Evolutionary conservation across 441 rosid species (phyloP), one percentile per base, ranked within the genome.

Genomic region (Populus trichocarpa): DNA sequence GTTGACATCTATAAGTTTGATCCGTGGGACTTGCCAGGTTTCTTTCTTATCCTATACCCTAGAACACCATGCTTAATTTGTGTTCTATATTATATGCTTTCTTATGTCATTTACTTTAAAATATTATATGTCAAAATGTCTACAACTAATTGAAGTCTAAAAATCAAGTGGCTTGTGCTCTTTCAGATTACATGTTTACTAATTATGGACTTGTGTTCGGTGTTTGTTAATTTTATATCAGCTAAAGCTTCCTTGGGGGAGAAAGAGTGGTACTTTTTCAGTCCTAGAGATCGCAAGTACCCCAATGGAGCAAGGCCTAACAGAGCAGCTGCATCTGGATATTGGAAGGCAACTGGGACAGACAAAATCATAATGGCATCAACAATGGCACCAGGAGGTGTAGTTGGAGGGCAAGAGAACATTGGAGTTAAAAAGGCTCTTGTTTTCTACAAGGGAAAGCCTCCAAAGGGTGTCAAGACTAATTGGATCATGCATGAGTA

Each of bases 401-500:
- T 86, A 0, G 79, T 63, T 11, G 81, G 69, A 14, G 83, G 70
- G 50, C 84, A 86, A 18, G 93, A 86, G 76, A 93, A 87, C 82
- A 84, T 93, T 83, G 99, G 99, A 69, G 93, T 95, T 2, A 95
- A 95, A 84, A 95, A 95, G 80, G 99, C 98, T 53, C 94, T 95
- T 30, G 99, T 95, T 32, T 95, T 95, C 81, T 95, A 95, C 86
- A 83, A 23, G 70, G 99, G 99, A 28, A 93, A 88, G 81, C 98
- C 99, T 66, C 99, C 99, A 0, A 93, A 89, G 81, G 99, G 99
- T 73, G 80, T 85, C 68, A 95, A 95, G 84, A 95, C 99, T 22
- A 89, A 90, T 71, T 95, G 99, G 99, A 95, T 95, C 83, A 95
- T 95, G 99, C 99, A 95, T 79, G 99, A 95, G 75, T 95, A 93